Evolutionary conservation across 2,329 filamentous ascomycete genomes (phyloP).

Genomic region (Tolypocladium guangdongense): DNA sequence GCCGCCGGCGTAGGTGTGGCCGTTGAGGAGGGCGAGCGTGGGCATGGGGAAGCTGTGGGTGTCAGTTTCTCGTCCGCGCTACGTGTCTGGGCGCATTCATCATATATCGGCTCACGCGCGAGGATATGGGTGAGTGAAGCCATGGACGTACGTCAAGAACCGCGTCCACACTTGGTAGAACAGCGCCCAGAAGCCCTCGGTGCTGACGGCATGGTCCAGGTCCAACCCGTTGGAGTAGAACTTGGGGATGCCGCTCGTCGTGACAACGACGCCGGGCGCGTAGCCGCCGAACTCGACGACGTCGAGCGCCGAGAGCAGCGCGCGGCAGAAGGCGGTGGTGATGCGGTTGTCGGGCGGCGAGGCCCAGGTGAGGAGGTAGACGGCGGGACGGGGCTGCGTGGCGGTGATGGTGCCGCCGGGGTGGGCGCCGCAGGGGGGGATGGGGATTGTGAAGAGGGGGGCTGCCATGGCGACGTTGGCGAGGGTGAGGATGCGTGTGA

Average conservation of each 20-base stretch:
- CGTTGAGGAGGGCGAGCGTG: conserved; percentile 67
- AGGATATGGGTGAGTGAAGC: too few species aligned
- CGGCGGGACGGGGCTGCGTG: conserved; percentile 45
- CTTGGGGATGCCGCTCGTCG: conserved; percentile 63
- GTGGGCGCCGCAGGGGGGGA: conserved; percentile 36
- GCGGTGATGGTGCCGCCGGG: conserved; percentile 49
- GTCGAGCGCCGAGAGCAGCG: conserved; percentile 62
- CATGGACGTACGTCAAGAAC: conserved; percentile 32
- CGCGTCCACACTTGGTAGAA: conserved; percentile 57
- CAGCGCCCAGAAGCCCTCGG: conserved; percentile 49
- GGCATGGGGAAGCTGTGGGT: conserved; percentile 58
- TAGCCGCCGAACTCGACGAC: conserved; percentile 55
- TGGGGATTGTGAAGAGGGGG: conserved; percentile 35
- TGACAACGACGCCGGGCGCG: conserved; percentile 63
- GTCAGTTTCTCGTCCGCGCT: background rate
- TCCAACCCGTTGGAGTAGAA: conserved; percentile 83
- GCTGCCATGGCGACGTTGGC: conserved; percentile 7
- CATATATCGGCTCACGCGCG: too few species aligned
- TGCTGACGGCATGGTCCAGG: conserved; percentile 51
- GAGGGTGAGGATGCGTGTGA: background rate
- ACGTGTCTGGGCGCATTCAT: too few species aligned
- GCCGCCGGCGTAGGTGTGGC: conserved; percentile 74
- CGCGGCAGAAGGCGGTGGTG: conserved; percentile 54
- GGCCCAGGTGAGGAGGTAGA: conserved; percentile 64
- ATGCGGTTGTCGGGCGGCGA: conserved; percentile 69